A percentile compares a stretch with the other conserved stretches of the same genome.
phyloP scores from a whole-genome alignment of 805 yeast species.

The Komagataella populi region DNA sequence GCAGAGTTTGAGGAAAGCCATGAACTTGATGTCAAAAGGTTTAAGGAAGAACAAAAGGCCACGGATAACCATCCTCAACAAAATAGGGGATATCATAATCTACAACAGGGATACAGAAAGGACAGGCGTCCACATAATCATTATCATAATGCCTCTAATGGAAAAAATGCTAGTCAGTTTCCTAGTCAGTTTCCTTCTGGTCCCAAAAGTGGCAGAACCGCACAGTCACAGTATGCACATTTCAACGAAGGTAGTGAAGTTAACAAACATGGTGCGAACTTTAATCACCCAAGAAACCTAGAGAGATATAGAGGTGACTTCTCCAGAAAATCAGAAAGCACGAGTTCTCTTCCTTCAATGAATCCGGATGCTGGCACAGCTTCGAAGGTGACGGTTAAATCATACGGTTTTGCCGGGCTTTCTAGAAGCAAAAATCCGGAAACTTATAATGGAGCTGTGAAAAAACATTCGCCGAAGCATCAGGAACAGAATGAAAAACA shows the following conservation, averaged over 20 bases:
- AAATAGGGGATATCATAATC: not conserved
- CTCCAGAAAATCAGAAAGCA: not conserved
- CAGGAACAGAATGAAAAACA: not conserved
- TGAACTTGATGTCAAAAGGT: conserved; percentile 64
- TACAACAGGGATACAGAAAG: not conserved
- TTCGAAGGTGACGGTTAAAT: not conserved
- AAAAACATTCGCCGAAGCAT: not conserved
- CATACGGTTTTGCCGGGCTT: not conserved
- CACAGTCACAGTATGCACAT: not conserved
- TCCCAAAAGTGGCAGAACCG: not conserved
- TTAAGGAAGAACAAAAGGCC: conserved; percentile 23
- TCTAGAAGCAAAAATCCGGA: not conserved
- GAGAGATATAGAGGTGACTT: not conserved
- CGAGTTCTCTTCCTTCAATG: not conserved
- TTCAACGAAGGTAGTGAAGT: not conserved
- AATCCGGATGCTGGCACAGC: not conserved
- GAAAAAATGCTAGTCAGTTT: not conserved
- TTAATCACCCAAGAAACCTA: not conserved
- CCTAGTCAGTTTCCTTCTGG: not conserved
- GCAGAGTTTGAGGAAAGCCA: conserved; percentile 78
- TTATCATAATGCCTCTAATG: not conserved
- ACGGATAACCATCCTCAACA: not conserved
- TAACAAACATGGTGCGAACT: not conserved
- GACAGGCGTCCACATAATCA: not conserved
- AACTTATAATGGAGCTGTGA: not conserved